Evolutionary conservation across 768 basidiomycete genomes (phyloP), one percentile per base, ranked within the genome.

Genomic region (Termitomyces sp.): DNA sequence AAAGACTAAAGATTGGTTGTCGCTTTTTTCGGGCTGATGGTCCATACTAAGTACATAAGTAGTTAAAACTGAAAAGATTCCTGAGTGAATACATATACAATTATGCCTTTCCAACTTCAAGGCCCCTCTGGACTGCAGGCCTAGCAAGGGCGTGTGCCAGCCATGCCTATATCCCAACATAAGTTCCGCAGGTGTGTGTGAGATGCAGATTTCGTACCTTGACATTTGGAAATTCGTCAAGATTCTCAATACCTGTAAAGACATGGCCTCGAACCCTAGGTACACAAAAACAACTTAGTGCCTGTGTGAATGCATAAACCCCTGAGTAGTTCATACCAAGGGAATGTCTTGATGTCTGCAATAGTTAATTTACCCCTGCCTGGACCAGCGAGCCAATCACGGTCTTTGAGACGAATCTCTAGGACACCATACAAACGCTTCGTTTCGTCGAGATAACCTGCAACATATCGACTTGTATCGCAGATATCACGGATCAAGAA

Each of bases 381-480:
- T 12, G 85, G 73, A n/a, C 94, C 92, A 18, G 81, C 91, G 16
- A 96, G 83, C 68, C 80, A 95, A 41, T 94, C 91, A 18, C 88
- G 81, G 53, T 77, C 82, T 46, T 76, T 69, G n/a, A 95, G 80
- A 24, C 88, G 83, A 49, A 86, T 83, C 64, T 95, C 85, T 43
- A 95, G 79, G 4, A 95, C 94, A n/a, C 82, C 75, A 67, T 89
- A 94, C 22, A 95, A 78, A 26, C 94, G 83, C 63, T 83, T 85
- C 3, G 90, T 90, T 77, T 96, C 94, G 27, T 91, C 84, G 22
- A 76, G 63, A 71, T 91, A 95, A 52, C 92, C 85, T 84, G 72
- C 13, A 10, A 20, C 10, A 63, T 55, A 66, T 64, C 59, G 55
- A 66, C 49, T 59, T 49, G 60, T 5, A 34, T 13, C 7, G 36